Evolutionary conservation across 2,329 filamentous ascomycete species (phyloP).

Genomic region (Hypoxylon sp.): DNA sequence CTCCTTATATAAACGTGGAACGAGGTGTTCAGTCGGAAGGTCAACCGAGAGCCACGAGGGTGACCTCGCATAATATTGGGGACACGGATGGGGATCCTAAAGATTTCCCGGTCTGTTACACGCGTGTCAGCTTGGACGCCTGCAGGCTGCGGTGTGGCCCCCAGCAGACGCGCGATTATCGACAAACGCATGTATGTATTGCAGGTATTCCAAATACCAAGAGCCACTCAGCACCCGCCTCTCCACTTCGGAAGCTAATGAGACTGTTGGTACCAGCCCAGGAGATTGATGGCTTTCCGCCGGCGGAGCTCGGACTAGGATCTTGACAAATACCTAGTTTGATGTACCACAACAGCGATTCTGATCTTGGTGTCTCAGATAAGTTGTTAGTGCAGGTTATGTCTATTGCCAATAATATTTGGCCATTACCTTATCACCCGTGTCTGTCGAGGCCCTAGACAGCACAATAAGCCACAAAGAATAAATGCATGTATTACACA

Average conservation of each 20-base stretch:
- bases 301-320: constrained; percentile 40
- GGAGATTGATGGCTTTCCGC: constrained; percentile 30
- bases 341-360: constrained; percentile 22
- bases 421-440: neutral
- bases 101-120: constrained; percentile 28
- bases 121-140: constrained; percentile 19
- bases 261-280: constrained; percentile 11
- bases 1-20: constrained; percentile 10
- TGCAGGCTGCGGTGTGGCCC: constrained; percentile 21
- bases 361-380: constrained; percentile 25
- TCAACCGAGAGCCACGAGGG: constrained; percentile 8
- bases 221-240: constrained; percentile 43
- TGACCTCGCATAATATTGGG: constrained; percentile 11
- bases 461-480: neutral
- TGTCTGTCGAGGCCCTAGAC: neutral
- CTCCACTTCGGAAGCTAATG: constrained; percentile 38
- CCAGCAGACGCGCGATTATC: constrained; percentile 26
- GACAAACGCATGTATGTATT: constrained; percentile 40
- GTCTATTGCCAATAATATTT: constrained; percentile 7
- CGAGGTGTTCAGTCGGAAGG: constrained; percentile 11
- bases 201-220: constrained; percentile 50
- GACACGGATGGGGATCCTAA: constrained; percentile 16
- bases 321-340: constrained; percentile 43
- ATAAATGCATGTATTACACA: neutral
- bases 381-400: constrained; percentile 1